Conservation (phyloP, 208 protist species). For the Wallacemonas sp. region DNA sequence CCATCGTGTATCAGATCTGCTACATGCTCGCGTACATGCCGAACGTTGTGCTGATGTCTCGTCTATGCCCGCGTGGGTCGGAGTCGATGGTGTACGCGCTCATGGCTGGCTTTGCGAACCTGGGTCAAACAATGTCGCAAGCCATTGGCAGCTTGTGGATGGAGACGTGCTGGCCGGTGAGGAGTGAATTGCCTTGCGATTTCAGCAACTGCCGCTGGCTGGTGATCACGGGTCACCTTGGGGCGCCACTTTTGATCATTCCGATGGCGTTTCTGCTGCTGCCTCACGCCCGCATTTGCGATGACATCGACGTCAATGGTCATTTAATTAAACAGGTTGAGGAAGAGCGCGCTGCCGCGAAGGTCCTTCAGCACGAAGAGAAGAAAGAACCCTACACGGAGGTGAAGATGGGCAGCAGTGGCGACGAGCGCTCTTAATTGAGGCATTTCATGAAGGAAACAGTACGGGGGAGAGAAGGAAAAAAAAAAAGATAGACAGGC, state of each 20-base stretch:
- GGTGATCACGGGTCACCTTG: slow-evolving; percentile 62
- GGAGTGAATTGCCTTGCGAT: slow-evolving; percentile 47
- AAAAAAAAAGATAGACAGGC: not conserved
- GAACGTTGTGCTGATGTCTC: slow-evolving; percentile 50
- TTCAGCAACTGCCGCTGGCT: slow-evolving; percentile 63
- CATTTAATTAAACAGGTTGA: slow-evolving; percentile 17
- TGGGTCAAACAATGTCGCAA: slow-evolving; percentile 44
- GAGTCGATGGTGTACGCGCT: slow-evolving; percentile 76
- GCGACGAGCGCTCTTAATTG: slow-evolving; percentile 3
- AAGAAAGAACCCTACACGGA: slow-evolving; percentile 11
- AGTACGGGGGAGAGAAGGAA: too few relatives aligned
- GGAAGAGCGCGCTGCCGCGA: slow-evolving; percentile 4
- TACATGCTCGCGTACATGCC: slow-evolving; percentile 74
- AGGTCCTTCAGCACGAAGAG: not conserved
- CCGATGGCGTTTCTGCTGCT: slow-evolving; percentile 65
- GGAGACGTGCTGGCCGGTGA: slow-evolving; percentile 43
- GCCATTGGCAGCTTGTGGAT: slow-evolving; percentile 56
- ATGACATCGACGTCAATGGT: slow-evolving; percentile 38
- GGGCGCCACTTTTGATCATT: slow-evolving; percentile 55
- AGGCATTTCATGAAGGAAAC: too few relatives aligned
- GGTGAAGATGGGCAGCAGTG: slow-evolving; percentile 5
- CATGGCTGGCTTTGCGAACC: slow-evolving; percentile 67
- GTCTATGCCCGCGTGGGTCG: slow-evolving; percentile 59
- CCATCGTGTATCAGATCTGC: slow-evolving; percentile 61
- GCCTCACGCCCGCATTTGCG: slow-evolving; percentile 49